A percentile compares a stretch with the other conserved stretches of the same genome.
Conservation (phyloP, 192 early-diverging fungal species). For the Coemansia sp. region DNA sequence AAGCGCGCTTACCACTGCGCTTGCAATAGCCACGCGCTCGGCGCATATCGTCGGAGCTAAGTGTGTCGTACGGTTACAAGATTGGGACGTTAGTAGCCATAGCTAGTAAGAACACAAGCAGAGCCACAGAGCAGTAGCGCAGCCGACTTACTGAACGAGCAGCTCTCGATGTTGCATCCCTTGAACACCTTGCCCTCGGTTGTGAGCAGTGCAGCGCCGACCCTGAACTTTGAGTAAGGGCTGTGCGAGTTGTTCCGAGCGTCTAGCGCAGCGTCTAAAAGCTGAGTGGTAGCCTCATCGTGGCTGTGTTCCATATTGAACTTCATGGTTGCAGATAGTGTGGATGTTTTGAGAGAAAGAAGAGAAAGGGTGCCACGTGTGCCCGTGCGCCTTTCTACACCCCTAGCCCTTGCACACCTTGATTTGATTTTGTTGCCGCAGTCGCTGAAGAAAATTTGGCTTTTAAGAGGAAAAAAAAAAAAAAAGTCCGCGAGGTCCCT, state of each 20-base stretch:
- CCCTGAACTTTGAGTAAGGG: conserved; percentile 90
- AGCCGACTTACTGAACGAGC: conserved; percentile 65
- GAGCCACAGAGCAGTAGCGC: background rate
- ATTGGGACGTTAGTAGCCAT: background rate
- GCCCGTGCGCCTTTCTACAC: background rate
- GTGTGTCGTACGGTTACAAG: background rate
- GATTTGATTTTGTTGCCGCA: background rate
- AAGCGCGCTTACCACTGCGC: conserved; percentile 69
- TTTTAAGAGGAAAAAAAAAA: background rate
- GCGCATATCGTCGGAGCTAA: conserved; percentile 79
- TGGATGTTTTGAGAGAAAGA: background rate
- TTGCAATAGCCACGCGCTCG: conserved; percentile 85
- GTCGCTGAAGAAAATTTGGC: background rate
- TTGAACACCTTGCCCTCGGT: conserved; percentile 60
- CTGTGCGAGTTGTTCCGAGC: conserved; percentile 78
- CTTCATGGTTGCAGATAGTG: background rate
- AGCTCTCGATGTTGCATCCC: conserved; percentile 91
- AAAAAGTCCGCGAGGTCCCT: background rate
- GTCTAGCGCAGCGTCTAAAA: conserved; percentile 22
- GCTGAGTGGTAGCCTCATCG: conserved; percentile 18
- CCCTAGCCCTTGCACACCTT: background rate
- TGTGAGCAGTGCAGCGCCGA: conserved; percentile 79
- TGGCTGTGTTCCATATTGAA: conserved; percentile 26
- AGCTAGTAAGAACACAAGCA: background rate
- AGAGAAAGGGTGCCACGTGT: background rate